A percentile compares a stretch with the other conserved stretches of the same genome.
These are phyloP conservation scores for Syncephalastrum sp. DNA, from an alignment of 371 early-diverging fungal species.

Conservation along the genomic window DNA sequence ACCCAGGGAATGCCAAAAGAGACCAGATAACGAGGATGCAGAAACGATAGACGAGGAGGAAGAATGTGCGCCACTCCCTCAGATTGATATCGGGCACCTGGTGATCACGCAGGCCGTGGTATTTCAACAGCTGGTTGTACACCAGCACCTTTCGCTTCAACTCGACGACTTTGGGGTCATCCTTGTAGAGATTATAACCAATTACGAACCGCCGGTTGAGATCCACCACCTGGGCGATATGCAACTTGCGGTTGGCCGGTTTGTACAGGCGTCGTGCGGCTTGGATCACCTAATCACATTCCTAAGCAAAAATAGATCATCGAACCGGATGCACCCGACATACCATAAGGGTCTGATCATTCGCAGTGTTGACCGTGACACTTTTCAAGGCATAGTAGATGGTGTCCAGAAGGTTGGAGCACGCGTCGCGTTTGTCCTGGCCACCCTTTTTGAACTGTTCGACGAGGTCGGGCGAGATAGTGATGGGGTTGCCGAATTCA, in stretches of 20 bases:
- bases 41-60: slow-evolving; percentile 68
- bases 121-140: slow-evolving; percentile 86
- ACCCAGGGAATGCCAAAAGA: slow-evolving; percentile 85
- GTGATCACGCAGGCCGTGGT: slow-evolving; percentile 94
- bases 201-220: slow-evolving; percentile 91
- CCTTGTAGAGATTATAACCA: slow-evolving; percentile 79
- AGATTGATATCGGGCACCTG: slow-evolving; percentile 87
- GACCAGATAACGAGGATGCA: slow-evolving; percentile 68
- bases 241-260: slow-evolving; percentile 76
- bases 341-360: slow-evolving; percentile 86
- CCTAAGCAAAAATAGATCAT: slow-evolving; percentile 2
- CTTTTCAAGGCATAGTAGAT: slow-evolving; percentile 71
- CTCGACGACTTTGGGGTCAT: slow-evolving; percentile 78
- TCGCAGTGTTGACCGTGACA: slow-evolving; percentile 88
- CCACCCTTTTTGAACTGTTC: slow-evolving; percentile 81
- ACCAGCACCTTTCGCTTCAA: slow-evolving; percentile 71
- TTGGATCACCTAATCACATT: slow-evolving; percentile 72
- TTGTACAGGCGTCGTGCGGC: slow-evolving; percentile 92
- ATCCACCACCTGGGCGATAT: slow-evolving; percentile 81
- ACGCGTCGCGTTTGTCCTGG: slow-evolving; percentile 72
- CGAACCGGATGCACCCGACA: neutral
- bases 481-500: slow-evolving; percentile 88
- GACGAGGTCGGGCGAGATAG: slow-evolving; percentile 71
- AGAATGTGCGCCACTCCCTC: slow-evolving; percentile 66
- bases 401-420: slow-evolving; percentile 66